These are phyloP conservation scores for Trametes coccinea DNA, from an alignment of 768 basidiomycete species.

Conservation along the genomic window DNA sequence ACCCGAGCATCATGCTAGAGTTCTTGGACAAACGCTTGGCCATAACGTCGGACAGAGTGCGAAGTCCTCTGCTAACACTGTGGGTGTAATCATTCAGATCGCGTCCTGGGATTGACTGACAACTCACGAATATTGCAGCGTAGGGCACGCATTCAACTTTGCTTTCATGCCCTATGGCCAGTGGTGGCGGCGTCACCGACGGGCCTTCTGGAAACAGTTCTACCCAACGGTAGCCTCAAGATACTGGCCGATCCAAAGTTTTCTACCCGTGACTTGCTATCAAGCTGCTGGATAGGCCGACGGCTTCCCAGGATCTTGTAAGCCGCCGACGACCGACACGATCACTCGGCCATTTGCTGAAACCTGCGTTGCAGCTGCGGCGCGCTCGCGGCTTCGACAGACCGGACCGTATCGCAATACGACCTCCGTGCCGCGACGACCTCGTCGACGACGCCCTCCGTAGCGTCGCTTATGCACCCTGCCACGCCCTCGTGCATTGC, in stretches of 20 bases:
- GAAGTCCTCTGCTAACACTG: background rate
- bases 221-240: background rate
- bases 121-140: background rate
- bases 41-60: constrained; percentile 16
- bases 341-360: too few species aligned
- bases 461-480: constrained; percentile 55
- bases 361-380: constrained; percentile 18
- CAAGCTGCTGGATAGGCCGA: constrained; percentile 6
- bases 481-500: constrained; percentile 67
- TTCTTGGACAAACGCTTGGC: constrained; percentile 25
- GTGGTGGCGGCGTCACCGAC: constrained; percentile 14
- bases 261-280: constrained; percentile 8
- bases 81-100: constrained; percentile 5
- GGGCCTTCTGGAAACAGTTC: constrained; percentile 19
- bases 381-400: constrained; percentile 66
- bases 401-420: constrained; percentile 71
- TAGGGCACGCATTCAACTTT: constrained; percentile 10
- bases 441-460: constrained; percentile 35
- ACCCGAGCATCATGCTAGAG: constrained; percentile 17
- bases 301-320: background rate
- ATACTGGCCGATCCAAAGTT: constrained; percentile 5
- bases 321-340: too few species aligned
- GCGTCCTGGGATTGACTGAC: too few species aligned
- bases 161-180: constrained; percentile 7
- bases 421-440: constrained; percentile 55